Conservation (phyloP, 306 rosid genomes). For the Gynostemma pentaphyllum region DNA sequence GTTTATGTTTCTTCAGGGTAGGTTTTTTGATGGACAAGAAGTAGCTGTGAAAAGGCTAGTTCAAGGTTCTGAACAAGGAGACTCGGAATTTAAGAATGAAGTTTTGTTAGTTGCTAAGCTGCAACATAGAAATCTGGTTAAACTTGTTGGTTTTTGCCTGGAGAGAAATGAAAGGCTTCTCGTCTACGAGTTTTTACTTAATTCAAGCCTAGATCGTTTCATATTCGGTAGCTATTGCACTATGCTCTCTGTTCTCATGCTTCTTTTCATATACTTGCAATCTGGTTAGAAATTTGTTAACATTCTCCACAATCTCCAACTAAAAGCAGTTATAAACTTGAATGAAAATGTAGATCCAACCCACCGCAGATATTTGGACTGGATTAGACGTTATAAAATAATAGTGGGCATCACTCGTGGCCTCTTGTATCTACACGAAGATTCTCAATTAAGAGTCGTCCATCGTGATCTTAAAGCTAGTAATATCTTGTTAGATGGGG, state of each 20-base stretch:
- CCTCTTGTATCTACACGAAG: conserved; percentile 16
- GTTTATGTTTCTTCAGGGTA: neutral
- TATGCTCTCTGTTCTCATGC: neutral
- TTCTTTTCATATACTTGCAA: neutral
- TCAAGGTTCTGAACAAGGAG: neutral
- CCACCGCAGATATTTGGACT: conserved; percentile 8
- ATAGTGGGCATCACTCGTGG: conserved; percentile 17
- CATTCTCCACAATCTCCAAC: neutral
- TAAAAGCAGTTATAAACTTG: neutral
- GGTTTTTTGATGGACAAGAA: neutral
- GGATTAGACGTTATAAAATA: conserved; percentile 11
- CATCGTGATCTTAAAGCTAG: conserved; percentile 19
- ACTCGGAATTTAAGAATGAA: conserved; percentile 6
- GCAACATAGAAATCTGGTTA: conserved; percentile 10
- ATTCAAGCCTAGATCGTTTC: conserved; percentile 3
- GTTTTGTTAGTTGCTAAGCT: conserved; percentile 7
- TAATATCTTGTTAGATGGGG: conserved; percentile 16
- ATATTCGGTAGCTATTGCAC: neutral
- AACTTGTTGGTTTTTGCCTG: conserved; percentile 1
- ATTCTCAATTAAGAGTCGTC: conserved; percentile 14
- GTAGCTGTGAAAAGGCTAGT: conserved; percentile 9
- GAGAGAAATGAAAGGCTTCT: neutral
- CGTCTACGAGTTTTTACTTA: conserved; percentile 1
- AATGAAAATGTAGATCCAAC: conserved; percentile 3
- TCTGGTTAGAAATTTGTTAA: neutral